phyloP scores from a whole-genome alignment of 75 land plant genomes.

The Pinus taeda region DNA sequence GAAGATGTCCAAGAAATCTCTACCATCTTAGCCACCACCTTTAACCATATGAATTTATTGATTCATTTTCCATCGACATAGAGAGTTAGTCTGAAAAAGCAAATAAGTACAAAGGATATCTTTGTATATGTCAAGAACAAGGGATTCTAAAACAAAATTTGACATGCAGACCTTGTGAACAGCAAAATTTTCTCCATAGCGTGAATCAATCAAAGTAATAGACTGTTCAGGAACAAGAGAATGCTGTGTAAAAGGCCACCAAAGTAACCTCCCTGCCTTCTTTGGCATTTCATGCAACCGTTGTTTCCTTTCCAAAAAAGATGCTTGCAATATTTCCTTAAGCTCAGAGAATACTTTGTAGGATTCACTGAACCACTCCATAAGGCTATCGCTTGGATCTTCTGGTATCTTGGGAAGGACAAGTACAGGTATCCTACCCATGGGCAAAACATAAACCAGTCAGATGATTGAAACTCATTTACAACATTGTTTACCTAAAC shows the following conservation, averaged over 20 bases:
- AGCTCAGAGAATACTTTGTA: conserved; percentile 49
- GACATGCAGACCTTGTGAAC: conserved; percentile 66
- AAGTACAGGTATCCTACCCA: conserved; percentile 68
- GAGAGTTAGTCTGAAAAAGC: no score
- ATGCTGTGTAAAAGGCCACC: conserved; percentile 99
- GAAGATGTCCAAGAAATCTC: neutral
- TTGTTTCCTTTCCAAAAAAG: conserved; percentile 45
- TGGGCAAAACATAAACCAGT: neutral
- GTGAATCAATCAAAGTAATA: conserved; percentile 89
- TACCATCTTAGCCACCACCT: neutral
- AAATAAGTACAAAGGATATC: neutral
- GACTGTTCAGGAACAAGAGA: conserved; percentile 57
- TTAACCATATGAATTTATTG: neutral
- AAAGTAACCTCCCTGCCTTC: conserved; percentile 61
- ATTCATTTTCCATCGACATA: neutral
- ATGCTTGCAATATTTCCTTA: conserved; percentile 40
- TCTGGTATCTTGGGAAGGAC: conserved; percentile 74
- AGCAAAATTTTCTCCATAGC: conserved; percentile 82
- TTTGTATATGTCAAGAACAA: neutral
- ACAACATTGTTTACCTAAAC: neutral
- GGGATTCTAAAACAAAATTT: neutral
- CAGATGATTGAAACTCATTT: neutral
- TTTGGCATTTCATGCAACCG: conserved; percentile 68
- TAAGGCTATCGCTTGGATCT: conserved; percentile 56
- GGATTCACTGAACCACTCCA: conserved; percentile 71